phyloP scores from a whole-genome alignment of 2,329 filamentous ascomycete genomes.

The Fusarium bactridioides region DNA sequence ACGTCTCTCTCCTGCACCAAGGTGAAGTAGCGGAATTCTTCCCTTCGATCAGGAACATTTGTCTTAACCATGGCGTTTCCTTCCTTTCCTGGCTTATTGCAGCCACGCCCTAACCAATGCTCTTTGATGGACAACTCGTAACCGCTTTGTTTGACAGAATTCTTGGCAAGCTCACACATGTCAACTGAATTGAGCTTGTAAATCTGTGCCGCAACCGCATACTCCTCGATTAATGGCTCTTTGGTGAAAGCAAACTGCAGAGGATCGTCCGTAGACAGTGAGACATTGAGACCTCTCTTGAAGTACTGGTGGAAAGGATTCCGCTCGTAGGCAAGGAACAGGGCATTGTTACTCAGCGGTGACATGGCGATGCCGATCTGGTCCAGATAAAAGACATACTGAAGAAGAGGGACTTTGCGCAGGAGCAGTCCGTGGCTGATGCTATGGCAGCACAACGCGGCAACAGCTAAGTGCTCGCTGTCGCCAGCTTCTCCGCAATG shows the following conservation, averaged over 20 bases:
- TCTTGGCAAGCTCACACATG: slow-evolving; percentile 98
- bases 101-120: slow-evolving; percentile 86
- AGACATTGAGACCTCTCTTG: slow-evolving; percentile 92
- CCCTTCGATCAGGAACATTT: slow-evolving; percentile 92
- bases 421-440: slow-evolving; percentile 94
- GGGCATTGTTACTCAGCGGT: slow-evolving; percentile 95
- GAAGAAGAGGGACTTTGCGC: slow-evolving; percentile 90
- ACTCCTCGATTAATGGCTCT: slow-evolving; percentile 97
- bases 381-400: slow-evolving; percentile 98
- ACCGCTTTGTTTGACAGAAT: slow-evolving; percentile 93
- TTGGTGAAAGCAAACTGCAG: slow-evolving; percentile 99
- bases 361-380: slow-evolving; percentile 99
- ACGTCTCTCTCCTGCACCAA: slow-evolving; percentile 83
- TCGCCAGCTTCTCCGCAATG: slow-evolving; percentile 98
- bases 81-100: slow-evolving; percentile 76
- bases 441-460: slow-evolving; percentile 91
- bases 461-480: slow-evolving; percentile 92
- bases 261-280: slow-evolving; percentile 94
- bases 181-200: slow-evolving; percentile 97
- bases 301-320: slow-evolving; percentile 98
- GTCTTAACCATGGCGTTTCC: slow-evolving; percentile 96
- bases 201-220: slow-evolving; percentile 96
- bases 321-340: slow-evolving; percentile 95
- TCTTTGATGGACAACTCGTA: slow-evolving; percentile 91
- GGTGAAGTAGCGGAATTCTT: slow-evolving; percentile 89